These are phyloP conservation scores for Fusarium nygamai DNA, from an alignment of 2,329 filamentous ascomycete species.

Conservation along the genomic window DNA sequence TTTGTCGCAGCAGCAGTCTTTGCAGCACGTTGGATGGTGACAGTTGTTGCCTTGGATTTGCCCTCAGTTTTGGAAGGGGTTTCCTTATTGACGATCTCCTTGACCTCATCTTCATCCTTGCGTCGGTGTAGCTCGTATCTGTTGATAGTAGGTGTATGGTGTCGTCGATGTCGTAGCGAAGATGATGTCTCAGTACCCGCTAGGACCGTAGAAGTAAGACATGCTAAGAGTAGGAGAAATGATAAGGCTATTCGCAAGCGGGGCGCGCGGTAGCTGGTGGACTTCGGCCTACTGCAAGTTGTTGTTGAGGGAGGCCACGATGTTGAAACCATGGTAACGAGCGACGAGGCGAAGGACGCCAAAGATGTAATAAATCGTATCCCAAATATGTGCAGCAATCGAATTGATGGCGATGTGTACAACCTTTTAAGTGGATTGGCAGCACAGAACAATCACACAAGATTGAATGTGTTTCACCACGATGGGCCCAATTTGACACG, in stretches of 20 bases:
- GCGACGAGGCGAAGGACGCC: slow-evolving; percentile 29
- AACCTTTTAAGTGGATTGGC: slow-evolving; percentile 12
- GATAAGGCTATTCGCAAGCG: slow-evolving; percentile 24
- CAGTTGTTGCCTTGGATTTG: slow-evolving; percentile 34
- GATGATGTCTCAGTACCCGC: slow-evolving; percentile 32
- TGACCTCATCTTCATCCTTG: slow-evolving; percentile 21
- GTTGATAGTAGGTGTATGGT: slow-evolving; percentile 8
- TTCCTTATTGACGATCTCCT: slow-evolving; percentile 26
- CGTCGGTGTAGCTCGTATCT: slow-evolving; percentile 26
- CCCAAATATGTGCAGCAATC: background rate
- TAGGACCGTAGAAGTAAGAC: slow-evolving; percentile 35
- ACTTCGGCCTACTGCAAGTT: background rate
- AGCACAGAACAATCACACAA: slow-evolving; percentile 24
- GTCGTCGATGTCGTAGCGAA: slow-evolving; percentile 23
- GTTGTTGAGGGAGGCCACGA: slow-evolving; percentile 4
- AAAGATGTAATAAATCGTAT: background rate
- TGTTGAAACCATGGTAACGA: slow-evolving; percentile 34
- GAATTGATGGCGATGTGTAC: slow-evolving; percentile 1
- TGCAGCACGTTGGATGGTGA: slow-evolving; percentile 37
- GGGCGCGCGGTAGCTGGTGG: slow-evolving; percentile 6
- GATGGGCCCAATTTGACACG: slow-evolving; percentile 27
- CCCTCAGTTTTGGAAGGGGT: slow-evolving; percentile 25
- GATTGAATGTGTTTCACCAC: slow-evolving; percentile 43
- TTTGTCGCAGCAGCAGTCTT: slow-evolving; percentile 39
- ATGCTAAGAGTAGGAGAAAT: slow-evolving; percentile 35